Conservation (phyloP, 2,329 filamentous ascomycete species). For the Colletotrichum abscissum region DNA sequence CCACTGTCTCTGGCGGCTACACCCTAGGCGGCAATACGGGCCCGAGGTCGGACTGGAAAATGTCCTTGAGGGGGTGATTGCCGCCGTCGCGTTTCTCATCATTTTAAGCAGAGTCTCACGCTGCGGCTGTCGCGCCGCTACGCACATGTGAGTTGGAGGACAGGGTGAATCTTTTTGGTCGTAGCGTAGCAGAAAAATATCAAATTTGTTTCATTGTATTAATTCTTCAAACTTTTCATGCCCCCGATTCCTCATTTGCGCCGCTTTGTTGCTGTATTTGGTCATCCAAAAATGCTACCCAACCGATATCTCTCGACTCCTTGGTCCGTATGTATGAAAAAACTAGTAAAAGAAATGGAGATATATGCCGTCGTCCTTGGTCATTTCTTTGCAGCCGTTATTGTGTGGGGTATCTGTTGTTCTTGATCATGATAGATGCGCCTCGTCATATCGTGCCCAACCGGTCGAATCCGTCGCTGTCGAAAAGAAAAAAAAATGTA, state of each 20-base stretch:
- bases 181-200: not conserved
- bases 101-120: not conserved
- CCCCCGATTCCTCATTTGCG: not conserved
- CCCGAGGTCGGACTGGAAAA: slow-evolving; percentile 39
- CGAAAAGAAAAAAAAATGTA: not conserved
- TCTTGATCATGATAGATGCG: slow-evolving; percentile 30
- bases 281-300: not conserved
- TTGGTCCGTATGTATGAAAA: not conserved
- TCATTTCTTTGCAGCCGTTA: slow-evolving; percentile 17
- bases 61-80: slow-evolving; percentile 32
- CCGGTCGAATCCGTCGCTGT: slow-evolving; percentile 24
- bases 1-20: slow-evolving; percentile 37
- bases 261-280: not conserved
- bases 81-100: not conserved
- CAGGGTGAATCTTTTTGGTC: not conserved
- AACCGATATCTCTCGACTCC: not conserved
- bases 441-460: slow-evolving; percentile 14
- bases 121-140: not conserved
- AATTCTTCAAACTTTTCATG: not conserved
- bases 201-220: not conserved
- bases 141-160: not conserved
- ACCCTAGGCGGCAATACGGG: slow-evolving; percentile 23
- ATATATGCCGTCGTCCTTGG: not conserved
- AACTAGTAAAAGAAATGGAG: not conserved
- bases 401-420: slow-evolving; percentile 23